phyloP scores from a whole-genome alignment of 2,329 filamentous ascomycete species.

The Penicillium glabrum region DNA sequence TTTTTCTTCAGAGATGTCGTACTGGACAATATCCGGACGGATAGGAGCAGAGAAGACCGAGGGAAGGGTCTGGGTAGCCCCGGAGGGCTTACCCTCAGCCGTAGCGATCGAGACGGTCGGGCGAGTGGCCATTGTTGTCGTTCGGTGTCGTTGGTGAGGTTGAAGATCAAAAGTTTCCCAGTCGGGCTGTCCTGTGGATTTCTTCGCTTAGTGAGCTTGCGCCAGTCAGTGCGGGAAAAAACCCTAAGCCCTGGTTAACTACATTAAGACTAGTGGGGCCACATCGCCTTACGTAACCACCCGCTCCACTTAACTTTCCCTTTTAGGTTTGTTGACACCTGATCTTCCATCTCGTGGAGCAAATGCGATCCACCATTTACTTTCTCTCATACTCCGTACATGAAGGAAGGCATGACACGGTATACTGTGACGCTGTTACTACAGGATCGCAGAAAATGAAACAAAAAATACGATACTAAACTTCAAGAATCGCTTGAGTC shows the following conservation, averaged over 20 bases:
- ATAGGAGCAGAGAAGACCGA: slow-evolving; percentile 97
- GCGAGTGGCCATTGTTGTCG: slow-evolving; percentile 80
- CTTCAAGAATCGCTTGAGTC: not conserved
- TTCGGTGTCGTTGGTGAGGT: slow-evolving; percentile 41
- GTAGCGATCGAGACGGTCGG: slow-evolving; percentile 97
- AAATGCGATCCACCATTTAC: not conserved
- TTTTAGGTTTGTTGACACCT: slow-evolving; percentile 4
- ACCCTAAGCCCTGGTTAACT: slow-evolving; percentile 40
- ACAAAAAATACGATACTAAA: not conserved
- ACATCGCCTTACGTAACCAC: not conserved
- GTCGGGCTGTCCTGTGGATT: slow-evolving; percentile 37
- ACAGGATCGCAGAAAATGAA: not conserved
- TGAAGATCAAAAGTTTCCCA: slow-evolving; percentile 36
- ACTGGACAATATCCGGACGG: slow-evolving; percentile 98
- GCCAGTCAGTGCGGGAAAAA: slow-evolving; percentile 18
- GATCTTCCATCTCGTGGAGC: not conserved
- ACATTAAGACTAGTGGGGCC: slow-evolving; percentile 7
- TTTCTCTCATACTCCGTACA: not conserved
- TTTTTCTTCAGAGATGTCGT: slow-evolving; percentile 39
- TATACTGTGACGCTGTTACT: not conserved
- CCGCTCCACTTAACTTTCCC: not conserved
- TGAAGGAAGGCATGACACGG: not conserved
- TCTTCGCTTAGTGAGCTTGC: slow-evolving; percentile 43
- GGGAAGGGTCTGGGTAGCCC: slow-evolving; percentile 87
- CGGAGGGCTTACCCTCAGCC: slow-evolving; percentile 90